Evolutionary conservation across 108 stramenopile genomes (phyloP), one percentile per base, ranked within the genome.

Genomic region (Discostella stelligeroides): DNA sequence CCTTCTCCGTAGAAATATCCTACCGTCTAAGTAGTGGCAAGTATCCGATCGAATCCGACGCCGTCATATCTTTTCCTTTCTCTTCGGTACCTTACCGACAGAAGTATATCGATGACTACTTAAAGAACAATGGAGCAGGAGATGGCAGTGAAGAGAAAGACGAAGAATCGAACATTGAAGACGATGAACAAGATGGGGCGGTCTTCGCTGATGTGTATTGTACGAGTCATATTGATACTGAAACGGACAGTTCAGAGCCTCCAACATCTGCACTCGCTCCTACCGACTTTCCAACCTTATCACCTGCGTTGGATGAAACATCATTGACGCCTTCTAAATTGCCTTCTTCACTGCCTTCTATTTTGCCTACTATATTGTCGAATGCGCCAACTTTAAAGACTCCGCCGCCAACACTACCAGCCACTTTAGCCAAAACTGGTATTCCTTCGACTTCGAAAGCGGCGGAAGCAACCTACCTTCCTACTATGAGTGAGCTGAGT

Each of bases 71-170:
- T n/a, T 45, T 45, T 45, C 43, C 43, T 9, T 45, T 45, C 43
- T n/a, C 43, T 4, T 13, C 43, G 43, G 43, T 45, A 45, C 43
- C 43, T 9, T 45, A n/a, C n/a, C 43, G 43, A 17, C 7, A 45
- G 43, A 45, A 45, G 5, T 45, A 45, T 45, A 45, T 45, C n/a
- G 43, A 45, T 45, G 43, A 45, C 4, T 45, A 45, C n/a, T 45
- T 45, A 11, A 45, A 45, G 43, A 45, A 17, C 9, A 4, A 10
- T 8, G 4, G 1, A n/a, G 43, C 43, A n/a, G 6, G 34, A 34
- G 43, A 11, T 10, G 2, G 13, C 15, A 17, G 12, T 2, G n/a
- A 45, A n/a, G n/a, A n/a, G n/a, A 17, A 1, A 17, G 43, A 45
- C 9, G 43, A 45, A 9, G 43, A n/a, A 1, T 13, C 12, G 13